Base-by-base conservation (phyloP, 1,284 basidiomycete species). In the Vanrija sp. region DNA sequence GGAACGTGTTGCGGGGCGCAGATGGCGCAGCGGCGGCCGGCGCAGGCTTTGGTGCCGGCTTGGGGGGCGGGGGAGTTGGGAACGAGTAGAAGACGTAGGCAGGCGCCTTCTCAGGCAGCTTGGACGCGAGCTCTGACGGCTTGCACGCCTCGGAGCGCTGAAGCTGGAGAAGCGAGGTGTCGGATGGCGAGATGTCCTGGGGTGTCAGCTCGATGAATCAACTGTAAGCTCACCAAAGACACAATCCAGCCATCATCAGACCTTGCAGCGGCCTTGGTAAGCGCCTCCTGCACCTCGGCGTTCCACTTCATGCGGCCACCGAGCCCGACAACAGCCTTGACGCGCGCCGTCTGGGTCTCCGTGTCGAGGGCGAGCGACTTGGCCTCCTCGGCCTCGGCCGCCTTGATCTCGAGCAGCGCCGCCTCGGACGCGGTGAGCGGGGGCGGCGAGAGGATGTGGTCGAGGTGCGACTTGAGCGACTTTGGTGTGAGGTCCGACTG, bases 361-460 rank as follows among this genome's bases (percentile, higher is more conserved):
- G 67, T 67, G 50, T 74, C 73, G 18, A 73, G 53, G 0, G 69
- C 71, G 0, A 65, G 64, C 21, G 69, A 66, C 44, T 71, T 73
- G n/a, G 67, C 73, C 57, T 76, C 75, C 39, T 62, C 62, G 5
- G 72, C 73, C 73, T 93, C 91, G 4, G 87, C 88, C 1, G 83
- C 83, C 52, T 83, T 83, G 54, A 92, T 81, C 59, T 86, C 85
- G 1, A 81, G 86, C 57, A 92, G 81, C 67, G 92, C 91, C 58
- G 85, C 82, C 76, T 95, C 91, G 28, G 86, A 82, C 0, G 83
- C 83, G 26, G 86, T 89, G 62, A 93, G 80, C 1, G 91, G 91
- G 55, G 88, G 82, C 1, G 89, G 89, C 0, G 89, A 88, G 23
- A 82, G 78, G 34, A 83, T 73, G 67, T 89, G 87, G n/a, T 79